phyloP scores from a whole-genome alignment of 106 monocot genomes.

The Chionographis japonica region DNA sequence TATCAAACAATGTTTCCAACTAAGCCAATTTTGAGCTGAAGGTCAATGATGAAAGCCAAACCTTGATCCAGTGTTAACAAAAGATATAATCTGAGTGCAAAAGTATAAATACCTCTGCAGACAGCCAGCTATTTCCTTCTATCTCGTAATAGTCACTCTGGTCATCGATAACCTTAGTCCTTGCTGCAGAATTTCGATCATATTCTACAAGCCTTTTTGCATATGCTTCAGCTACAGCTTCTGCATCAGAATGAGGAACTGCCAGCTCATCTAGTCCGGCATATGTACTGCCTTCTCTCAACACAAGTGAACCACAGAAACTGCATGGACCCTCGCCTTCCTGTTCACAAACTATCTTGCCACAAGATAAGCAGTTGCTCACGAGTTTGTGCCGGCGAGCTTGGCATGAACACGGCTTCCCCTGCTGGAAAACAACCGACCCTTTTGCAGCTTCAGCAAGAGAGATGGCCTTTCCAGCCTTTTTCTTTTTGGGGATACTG shows the following conservation, averaged over 20 bases:
- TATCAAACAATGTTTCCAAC: too few relatives aligned
- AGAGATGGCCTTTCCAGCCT: constrained; percentile 59
- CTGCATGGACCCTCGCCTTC: constrained; percentile 96
- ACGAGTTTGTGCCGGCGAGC: constrained; percentile 89
- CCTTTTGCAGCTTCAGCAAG: constrained; percentile 90
- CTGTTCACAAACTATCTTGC: constrained; percentile 98
- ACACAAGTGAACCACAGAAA: constrained; percentile 92
- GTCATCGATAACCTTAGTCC: constrained; percentile 91
- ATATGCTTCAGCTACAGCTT: constrained; percentile 86
- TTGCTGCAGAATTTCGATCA: constrained; percentile 83
- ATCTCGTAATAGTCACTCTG: constrained; percentile 97
- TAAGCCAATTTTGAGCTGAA: too few relatives aligned
- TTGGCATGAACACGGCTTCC: constrained; percentile 91
- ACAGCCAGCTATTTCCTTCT: constrained; percentile 91
- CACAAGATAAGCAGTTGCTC: constrained; percentile 96
- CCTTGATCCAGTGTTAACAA: too few relatives aligned
- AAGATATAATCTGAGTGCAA: background rate
- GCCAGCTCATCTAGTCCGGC: constrained; percentile 64
- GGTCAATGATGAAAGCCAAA: too few relatives aligned
- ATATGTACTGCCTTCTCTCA: constrained; percentile 90
- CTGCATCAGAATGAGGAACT: constrained; percentile 52
- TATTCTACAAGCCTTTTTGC: constrained; percentile 96
- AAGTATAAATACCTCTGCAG: constrained; percentile 51
- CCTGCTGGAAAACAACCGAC: constrained; percentile 83
- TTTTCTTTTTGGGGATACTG: constrained; percentile 56